A percentile compares a stretch with the other conserved stretches of the same genome.
These are phyloP conservation scores for Paecilomyces variotii DNA, from an alignment of 2,329 filamentous ascomycete genomes.

Conservation along the genomic window DNA sequence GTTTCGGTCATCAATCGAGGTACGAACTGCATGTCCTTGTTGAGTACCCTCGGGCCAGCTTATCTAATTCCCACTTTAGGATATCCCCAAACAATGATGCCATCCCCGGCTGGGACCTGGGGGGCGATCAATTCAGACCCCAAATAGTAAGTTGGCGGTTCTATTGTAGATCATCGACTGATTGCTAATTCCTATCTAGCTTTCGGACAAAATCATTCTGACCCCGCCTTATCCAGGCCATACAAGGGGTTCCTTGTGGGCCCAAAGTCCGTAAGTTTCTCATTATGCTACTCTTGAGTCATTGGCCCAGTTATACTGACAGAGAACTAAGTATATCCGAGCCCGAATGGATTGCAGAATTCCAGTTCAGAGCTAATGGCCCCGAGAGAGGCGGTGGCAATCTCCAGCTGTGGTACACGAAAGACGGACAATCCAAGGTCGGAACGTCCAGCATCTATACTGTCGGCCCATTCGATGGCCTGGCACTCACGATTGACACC, in stretches of 20 bases:
- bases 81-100: conserved; percentile 50
- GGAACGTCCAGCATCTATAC: conserved; percentile 76
- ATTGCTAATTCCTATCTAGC: conserved; percentile 22
- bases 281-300: not conserved
- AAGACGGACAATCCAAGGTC: conserved; percentile 57
- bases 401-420: conserved; percentile 85
- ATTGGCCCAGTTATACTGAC: not conserved
- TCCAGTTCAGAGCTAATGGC: conserved; percentile 82
- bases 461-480: conserved; percentile 76
- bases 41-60: not conserved
- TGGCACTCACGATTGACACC: conserved; percentile 78
- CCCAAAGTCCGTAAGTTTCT: conserved; percentile 45
- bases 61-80: conserved; percentile 29
- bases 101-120: conserved; percentile 50
- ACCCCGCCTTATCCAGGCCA: conserved; percentile 84
- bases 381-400: conserved; percentile 81
- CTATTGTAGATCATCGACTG: conserved; percentile 8
- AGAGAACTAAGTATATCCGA: conserved; percentile 33
- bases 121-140: conserved; percentile 48
- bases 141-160: conserved; percentile 36
- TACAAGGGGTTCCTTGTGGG: conserved; percentile 76
- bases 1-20: conserved; percentile 66
- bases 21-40: conserved; percentile 25
- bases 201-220: conserved; percentile 86
- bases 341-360: conserved; percentile 69